Evolutionary conservation across 1,139 yeast species (phyloP), one percentile per base, ranked within the genome.

Genomic region (Nematodospora anomalae): DNA sequence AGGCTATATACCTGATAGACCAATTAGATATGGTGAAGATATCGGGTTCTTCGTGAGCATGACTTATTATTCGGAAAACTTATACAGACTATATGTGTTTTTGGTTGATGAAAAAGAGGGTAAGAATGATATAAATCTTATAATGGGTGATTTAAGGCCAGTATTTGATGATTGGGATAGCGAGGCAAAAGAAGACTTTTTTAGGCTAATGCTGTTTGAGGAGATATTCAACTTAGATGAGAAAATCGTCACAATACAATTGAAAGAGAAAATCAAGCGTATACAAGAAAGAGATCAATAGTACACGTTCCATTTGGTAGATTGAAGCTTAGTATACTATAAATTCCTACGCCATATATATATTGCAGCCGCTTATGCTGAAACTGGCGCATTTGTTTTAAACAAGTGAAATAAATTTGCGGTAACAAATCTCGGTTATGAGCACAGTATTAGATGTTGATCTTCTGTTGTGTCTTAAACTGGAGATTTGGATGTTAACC

Each of bases 121-220:
- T 6, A 24, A 22, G 16, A 12, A 30, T 18, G 24, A 35, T 14
- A 16, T 35, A 15, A 15, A 22, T 26, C 26, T 34, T 6, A 34
- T 34, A 7, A 34, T 34, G 37, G 37, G 37, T 3, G 28, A 11
- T 13, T 16, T 23, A 23, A 29, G 11, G 15, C 30, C 30, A 9
- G 38, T 29, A 20, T 35, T 35, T 21, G 38, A 35, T 16, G 28
- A 27, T 20, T 22, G 25, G n/a, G 38, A 35, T 13, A 26, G 13
- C 12, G 28, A 26, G 11, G 31, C 38, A 3, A 26, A 25, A 30
- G 38, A 35, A 18, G 28, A 26, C 16, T 26, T 35, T 16, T 35
- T 29, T 16, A 18, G 10, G 9, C 30, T 35, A 13, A 16, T 35
- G 21, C 22, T 24, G 6, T 35, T 20, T 15, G 25, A 35, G 10